A percentile compares a stretch with the other conserved stretches of the same genome.
Conservation (phyloP, 2,329 filamentous ascomycete genomes). For the Cladosporium velox region DNA sequence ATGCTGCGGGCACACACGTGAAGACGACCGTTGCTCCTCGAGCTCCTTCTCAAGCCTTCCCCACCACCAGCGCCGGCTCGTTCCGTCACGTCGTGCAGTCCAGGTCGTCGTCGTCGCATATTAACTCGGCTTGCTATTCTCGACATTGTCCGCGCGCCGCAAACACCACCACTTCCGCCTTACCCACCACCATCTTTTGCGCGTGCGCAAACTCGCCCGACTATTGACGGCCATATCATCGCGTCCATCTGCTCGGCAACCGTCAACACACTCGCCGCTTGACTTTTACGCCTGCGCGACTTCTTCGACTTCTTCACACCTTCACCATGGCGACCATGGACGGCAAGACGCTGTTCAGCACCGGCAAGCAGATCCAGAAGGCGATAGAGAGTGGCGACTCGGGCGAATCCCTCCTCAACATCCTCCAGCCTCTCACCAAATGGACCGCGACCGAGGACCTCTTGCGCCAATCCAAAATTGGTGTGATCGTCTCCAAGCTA, state of each 20-base stretch:
- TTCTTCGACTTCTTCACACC: neutral
- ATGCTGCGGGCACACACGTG: conserved; percentile 1
- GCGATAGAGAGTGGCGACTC: conserved; percentile 75
- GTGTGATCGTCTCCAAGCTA: conserved; percentile 82
- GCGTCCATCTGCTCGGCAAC: neutral
- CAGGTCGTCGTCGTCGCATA: conserved; percentile 6
- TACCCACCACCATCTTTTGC: neutral
- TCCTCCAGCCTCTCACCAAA: conserved; percentile 79
- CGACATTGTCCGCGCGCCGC: neutral
- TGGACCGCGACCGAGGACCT: conserved; percentile 86
- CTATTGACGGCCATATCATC: neutral
- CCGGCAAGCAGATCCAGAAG: conserved; percentile 78
- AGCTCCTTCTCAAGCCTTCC: neutral
- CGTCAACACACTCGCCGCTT: neutral
- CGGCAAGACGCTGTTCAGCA: conserved; percentile 75
- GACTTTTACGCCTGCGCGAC: neutral
- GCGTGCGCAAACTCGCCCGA: neutral
- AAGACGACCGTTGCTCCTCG: conserved; percentile 9
- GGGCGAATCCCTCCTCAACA: conserved; percentile 66
- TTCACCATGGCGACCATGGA: conserved; percentile 60
- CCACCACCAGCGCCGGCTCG: conserved; percentile 4
- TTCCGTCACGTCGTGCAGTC: neutral
- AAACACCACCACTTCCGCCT: neutral
- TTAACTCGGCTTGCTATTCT: conserved; percentile 2
- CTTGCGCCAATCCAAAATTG: conserved; percentile 86